These are phyloP conservation scores for Termitomyces sp. DNA, from an alignment of 768 basidiomycete genomes.

Conservation along the genomic window DNA sequence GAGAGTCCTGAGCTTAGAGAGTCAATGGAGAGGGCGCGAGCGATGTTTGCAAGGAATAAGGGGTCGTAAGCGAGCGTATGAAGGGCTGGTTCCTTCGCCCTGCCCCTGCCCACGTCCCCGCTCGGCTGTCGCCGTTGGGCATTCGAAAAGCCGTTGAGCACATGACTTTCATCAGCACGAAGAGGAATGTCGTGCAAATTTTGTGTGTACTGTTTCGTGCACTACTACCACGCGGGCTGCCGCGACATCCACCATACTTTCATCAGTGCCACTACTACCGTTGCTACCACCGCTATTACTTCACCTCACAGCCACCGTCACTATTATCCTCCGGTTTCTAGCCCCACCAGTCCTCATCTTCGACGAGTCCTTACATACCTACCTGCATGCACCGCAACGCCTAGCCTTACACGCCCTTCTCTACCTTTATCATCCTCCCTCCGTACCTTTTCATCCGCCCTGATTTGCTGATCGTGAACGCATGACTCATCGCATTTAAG, in stretches of 20 bases:
- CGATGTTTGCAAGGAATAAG: not conserved
- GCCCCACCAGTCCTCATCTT: too few relatives aligned
- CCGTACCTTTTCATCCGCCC: too few relatives aligned
- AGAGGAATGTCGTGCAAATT: not conserved
- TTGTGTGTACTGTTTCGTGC: not conserved
- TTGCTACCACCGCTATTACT: not conserved
- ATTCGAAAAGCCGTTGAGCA: not conserved
- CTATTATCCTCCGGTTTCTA: not conserved
- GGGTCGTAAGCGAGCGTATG: not conserved
- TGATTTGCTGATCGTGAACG: not conserved
- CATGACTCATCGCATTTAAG: not conserved
- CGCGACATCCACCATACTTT: not conserved
- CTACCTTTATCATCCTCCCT: too few relatives aligned
- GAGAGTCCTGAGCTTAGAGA: constrained; percentile 65
- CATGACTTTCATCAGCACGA: not conserved
- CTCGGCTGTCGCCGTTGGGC: not conserved
- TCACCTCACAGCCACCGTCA: not conserved
- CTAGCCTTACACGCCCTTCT: too few relatives aligned
- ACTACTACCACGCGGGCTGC: not conserved
- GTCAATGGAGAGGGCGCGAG: constrained; percentile 62
- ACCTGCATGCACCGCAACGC: too few relatives aligned
- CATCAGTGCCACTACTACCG: too few relatives aligned
- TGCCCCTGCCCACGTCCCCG: not conserved
- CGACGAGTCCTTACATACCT: too few relatives aligned
- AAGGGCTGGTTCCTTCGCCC: not conserved